Conservation (phyloP, 257 asterid species). For the Penstemon barbatus region DNA sequence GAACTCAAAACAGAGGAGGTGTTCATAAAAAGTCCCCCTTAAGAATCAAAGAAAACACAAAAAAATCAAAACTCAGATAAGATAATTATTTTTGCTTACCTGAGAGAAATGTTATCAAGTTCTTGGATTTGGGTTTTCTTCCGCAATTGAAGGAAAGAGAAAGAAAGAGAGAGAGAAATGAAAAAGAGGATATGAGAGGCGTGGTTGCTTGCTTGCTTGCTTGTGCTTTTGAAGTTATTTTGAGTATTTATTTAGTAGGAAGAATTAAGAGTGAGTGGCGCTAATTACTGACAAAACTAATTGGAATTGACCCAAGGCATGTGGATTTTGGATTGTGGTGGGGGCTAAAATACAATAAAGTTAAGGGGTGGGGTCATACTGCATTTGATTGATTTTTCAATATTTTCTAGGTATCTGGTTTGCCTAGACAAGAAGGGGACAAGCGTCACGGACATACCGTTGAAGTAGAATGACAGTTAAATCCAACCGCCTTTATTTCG, state of each 20-base stretch:
- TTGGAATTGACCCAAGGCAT: slow-evolving; percentile 26
- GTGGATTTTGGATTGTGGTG: slow-evolving; percentile 44
- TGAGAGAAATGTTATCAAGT: slow-evolving; percentile 18
- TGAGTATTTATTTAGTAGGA: slow-evolving; percentile 41
- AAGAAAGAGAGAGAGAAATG: slow-evolving; percentile 5
- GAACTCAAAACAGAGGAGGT: slow-evolving; percentile 9
- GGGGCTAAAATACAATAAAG: slow-evolving; percentile 25
- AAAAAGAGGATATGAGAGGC: background rate
- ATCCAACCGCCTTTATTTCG: slow-evolving; percentile 43
- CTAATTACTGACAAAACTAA: slow-evolving; percentile 32
- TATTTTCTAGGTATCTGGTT: slow-evolving; percentile 13
- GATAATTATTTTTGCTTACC: slow-evolving; percentile 25
- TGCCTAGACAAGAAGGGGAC: slow-evolving; percentile 39
- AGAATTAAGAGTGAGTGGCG: slow-evolving; percentile 33
- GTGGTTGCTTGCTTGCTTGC: slow-evolving; percentile 27
- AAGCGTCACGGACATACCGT: slow-evolving; percentile 72
- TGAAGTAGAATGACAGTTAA: slow-evolving; percentile 46
- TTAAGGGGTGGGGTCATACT: slow-evolving; percentile 1
- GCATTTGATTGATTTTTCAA: background rate
- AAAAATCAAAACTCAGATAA: background rate
- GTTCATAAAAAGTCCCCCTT: background rate
- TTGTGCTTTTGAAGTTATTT: slow-evolving; percentile 39
- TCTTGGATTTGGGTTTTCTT: slow-evolving; percentile 30
- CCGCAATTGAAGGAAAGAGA: slow-evolving; percentile 44
- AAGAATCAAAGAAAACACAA: background rate